phyloP scores from a whole-genome alignment of 129 eudicot genomes.

The Ambrosia trifida region DNA sequence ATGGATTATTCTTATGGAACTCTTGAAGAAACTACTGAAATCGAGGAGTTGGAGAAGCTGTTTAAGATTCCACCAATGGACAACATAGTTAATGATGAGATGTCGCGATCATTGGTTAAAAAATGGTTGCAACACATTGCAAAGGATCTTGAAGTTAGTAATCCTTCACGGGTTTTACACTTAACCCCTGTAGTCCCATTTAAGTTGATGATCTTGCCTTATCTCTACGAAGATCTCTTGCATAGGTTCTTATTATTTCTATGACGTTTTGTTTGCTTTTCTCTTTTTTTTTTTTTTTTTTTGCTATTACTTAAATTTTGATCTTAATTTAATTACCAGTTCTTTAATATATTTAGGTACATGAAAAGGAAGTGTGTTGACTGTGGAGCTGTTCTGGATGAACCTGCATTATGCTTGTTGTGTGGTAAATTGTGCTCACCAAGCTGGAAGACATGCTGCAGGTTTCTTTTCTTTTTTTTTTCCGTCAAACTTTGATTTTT shows the following conservation, averaged over 20 bases:
- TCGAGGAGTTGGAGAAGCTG: slow-evolving; percentile 63
- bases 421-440: slow-evolving; percentile 95
- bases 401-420: slow-evolving; percentile 88
- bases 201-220: slow-evolving; percentile 80
- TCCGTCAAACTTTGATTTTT: too few species aligned
- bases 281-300: not conserved
- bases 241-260: slow-evolving; percentile 59
- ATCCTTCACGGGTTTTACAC: slow-evolving; percentile 33
- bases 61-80: slow-evolving; percentile 70
- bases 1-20: slow-evolving; percentile 38
- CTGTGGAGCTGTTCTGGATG: slow-evolving; percentile 68
- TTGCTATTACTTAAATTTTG: not conserved
- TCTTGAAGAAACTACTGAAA: slow-evolving; percentile 53
- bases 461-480: too few species aligned
- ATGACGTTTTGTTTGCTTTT: too few species aligned
- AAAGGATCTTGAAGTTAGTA: slow-evolving; percentile 47
- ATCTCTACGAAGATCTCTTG: slow-evolving; percentile 80
- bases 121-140: slow-evolving; percentile 72
- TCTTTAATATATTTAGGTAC: slow-evolving; percentile 50
- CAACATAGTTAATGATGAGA: slow-evolving; percentile 41
- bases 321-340: not conserved
- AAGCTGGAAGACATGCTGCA: slow-evolving; percentile 90
- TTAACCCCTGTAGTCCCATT: slow-evolving; percentile 71
- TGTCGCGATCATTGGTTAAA: slow-evolving; percentile 44
- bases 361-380: slow-evolving; percentile 67